These are phyloP conservation scores for Bassia scoparia DNA, from an alignment of 148 eudicot species.

Conservation along the genomic window DNA sequence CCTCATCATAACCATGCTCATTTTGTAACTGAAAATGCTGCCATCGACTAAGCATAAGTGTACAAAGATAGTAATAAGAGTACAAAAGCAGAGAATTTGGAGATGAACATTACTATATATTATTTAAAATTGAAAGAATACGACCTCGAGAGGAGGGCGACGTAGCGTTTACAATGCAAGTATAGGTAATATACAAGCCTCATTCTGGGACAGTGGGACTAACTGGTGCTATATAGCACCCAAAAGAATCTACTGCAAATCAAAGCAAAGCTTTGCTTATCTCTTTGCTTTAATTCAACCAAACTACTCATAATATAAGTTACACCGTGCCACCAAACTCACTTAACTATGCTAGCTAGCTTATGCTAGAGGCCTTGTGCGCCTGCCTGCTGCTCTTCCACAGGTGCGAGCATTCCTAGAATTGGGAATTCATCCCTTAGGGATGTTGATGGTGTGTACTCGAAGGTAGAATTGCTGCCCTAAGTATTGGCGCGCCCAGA, in stretches of 20 bases:
- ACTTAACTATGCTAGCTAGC: slow-evolving; percentile 4
- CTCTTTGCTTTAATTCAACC: slow-evolving; percentile 8
- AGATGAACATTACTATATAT: background rate
- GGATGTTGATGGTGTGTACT: slow-evolving; percentile 77
- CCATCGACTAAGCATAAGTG: too few relatives aligned
- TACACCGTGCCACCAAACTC: background rate
- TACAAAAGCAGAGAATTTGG: background rate
- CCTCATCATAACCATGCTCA: too few relatives aligned
- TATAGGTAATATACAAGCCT: slow-evolving; percentile 23
- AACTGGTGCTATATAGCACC: slow-evolving; percentile 43
- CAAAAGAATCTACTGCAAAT: slow-evolving; percentile 31
- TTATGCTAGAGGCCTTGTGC: slow-evolving; percentile 59
- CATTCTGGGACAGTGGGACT: slow-evolving; percentile 10
- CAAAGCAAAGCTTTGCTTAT: slow-evolving; percentile 23
- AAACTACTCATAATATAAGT: slow-evolving; percentile 19
- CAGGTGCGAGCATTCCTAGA: slow-evolving; percentile 81
- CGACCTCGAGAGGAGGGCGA: slow-evolving; percentile 80
- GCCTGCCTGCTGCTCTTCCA: slow-evolving; percentile 76
- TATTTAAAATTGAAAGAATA: slow-evolving; percentile 41
- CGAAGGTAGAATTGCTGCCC: slow-evolving; percentile 85
- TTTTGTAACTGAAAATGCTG: too few relatives aligned
- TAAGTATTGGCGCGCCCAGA: slow-evolving; percentile 88
- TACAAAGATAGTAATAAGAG: too few relatives aligned
- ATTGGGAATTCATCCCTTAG: slow-evolving; percentile 82
- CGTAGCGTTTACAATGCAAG: slow-evolving; percentile 10